These are phyloP conservation scores for Kwoniella sp. DNA, from an alignment of 768 basidiomycete species.

Conservation along the genomic window DNA sequence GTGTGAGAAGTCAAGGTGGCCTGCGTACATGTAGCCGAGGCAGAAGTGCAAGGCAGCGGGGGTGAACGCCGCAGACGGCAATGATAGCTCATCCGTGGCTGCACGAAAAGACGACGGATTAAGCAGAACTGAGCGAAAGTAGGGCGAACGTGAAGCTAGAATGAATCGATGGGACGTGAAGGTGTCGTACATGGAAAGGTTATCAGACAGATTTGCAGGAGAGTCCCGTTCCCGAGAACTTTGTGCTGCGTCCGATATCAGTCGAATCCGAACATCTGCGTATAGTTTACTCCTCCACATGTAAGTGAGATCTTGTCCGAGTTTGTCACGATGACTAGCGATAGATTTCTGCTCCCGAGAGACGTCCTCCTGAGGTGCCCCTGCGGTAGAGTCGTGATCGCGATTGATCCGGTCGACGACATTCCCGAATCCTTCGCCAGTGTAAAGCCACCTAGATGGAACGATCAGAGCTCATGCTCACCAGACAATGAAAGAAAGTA, in stretches of 20 bases:
- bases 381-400: conserved; percentile 65
- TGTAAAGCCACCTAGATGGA: conserved; percentile 68
- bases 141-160: conserved; percentile 81
- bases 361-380: no score
- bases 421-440: conserved; percentile 77
- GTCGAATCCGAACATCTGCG: conserved; percentile 80
- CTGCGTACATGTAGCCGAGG: conserved; percentile 91
- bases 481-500: no score
- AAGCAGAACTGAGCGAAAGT: conserved; percentile 80
- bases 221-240: no score
- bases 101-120: conserved; percentile 61
- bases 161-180: conserved; percentile 94
- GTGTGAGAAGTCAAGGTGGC: conserved; percentile 89
- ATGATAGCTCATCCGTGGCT: conserved; percentile 58
- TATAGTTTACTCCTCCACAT: conserved; percentile 96
- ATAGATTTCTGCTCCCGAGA: no score
- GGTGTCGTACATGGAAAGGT: conserved; percentile 51
- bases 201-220: no score
- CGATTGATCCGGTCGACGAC: conserved; percentile 59
- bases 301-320: conserved; percentile 89
- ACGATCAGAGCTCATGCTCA: no score
- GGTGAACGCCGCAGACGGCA: conserved; percentile 92
- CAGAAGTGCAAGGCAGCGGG: conserved; percentile 92
- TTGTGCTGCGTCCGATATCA: background rate
- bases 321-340: conserved; percentile 69